Evolutionary conservation across 2,329 filamentous ascomycete species (phyloP), one percentile per base, ranked within the genome.

Genomic region (Pseudophaeomoniella oleicola): DNA sequence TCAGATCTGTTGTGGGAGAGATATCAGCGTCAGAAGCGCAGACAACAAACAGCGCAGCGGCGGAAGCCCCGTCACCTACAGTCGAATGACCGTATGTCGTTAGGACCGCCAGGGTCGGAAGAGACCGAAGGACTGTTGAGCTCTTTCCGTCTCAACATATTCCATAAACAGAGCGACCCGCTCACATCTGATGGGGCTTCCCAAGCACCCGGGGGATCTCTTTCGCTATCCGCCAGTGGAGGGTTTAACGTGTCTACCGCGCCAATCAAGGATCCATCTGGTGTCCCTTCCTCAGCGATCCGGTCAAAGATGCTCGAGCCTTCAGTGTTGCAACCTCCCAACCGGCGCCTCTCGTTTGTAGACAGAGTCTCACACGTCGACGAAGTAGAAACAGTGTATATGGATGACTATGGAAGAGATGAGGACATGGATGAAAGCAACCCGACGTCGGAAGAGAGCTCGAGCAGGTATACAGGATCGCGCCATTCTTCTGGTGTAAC

Each of bases 1-100:
- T 40, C 42, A n/a, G 52, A 54, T 40, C 34, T 54, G 14, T 41
- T 53, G 4, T 50, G 47, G 40, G 40, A 48, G 22, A 44, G 46
- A 16, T 53, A 47, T 39, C 10, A 34, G 5, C 35, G 37, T n/a
- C 30, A 37, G 17, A 32, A 37, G 22, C n/a, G 22, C 5, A 31
- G 12, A 18, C 30, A 19, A 4, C 18, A 35, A 30, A 9, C 22
- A 27, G 22, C 22, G n/a, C 9, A n/a, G 9, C n/a, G n/a, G n/a
- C n/a, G n/a, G n/a, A n/a, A n/a, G n/a, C n/a, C n/a, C n/a, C n/a
- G n/a, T n/a, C n/a, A n/a, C n/a, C n/a, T n/a, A n/a, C 6, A 27
- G 22, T 27, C 22, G 6, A n/a, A 6, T 9, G 22, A 27, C 22
- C n/a, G n/a, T n/a, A n/a, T n/a, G n/a, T 27, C 22, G 9, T 9